phyloP scores from a whole-genome alignment of 129 eudicot species.

The Lactuca saligna region DNA sequence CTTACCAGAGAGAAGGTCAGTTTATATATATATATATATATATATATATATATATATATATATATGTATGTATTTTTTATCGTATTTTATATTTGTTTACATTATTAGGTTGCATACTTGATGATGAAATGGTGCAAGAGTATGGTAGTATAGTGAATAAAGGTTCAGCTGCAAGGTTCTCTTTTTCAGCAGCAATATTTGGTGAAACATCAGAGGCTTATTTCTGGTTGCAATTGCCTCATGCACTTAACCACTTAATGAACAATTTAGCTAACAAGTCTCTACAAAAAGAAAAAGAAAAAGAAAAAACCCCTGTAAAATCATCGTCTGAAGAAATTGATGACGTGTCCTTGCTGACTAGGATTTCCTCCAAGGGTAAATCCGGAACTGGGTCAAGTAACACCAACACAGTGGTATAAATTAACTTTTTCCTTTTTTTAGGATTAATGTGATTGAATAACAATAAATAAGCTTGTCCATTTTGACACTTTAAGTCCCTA shows the following conservation, averaged over 20 bases:
- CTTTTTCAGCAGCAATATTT: slow-evolving; percentile 91
- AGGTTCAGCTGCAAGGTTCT: slow-evolving; percentile 70
- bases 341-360: slow-evolving; percentile 71
- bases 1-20: slow-evolving; percentile 89
- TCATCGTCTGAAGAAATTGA: slow-evolving; percentile 54
- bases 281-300: slow-evolving; percentile 34
- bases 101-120: slow-evolving; percentile 80
- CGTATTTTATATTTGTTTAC: slow-evolving; percentile 17
- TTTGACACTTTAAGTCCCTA: too few relatives aligned
- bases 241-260: slow-evolving; percentile 72
- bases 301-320: slow-evolving; percentile 14
- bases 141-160: slow-evolving; percentile 59
- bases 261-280: slow-evolving; percentile 67
- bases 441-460: not conserved
- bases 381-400: slow-evolving; percentile 45
- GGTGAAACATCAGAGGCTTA: slow-evolving; percentile 92
- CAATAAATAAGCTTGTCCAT: too few relatives aligned
- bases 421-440: slow-evolving; percentile 26
- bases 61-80: not conserved
- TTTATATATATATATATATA: not conserved
- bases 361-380: slow-evolving; percentile 73
- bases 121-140: slow-evolving; percentile 70
- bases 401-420: slow-evolving; percentile 51
- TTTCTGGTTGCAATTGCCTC: slow-evolving; percentile 93
- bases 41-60: not conserved